These are phyloP conservation scores for Metarhizium anisopliae DNA, from an alignment of 2,329 filamentous ascomycete species.

Conservation along the genomic window DNA sequence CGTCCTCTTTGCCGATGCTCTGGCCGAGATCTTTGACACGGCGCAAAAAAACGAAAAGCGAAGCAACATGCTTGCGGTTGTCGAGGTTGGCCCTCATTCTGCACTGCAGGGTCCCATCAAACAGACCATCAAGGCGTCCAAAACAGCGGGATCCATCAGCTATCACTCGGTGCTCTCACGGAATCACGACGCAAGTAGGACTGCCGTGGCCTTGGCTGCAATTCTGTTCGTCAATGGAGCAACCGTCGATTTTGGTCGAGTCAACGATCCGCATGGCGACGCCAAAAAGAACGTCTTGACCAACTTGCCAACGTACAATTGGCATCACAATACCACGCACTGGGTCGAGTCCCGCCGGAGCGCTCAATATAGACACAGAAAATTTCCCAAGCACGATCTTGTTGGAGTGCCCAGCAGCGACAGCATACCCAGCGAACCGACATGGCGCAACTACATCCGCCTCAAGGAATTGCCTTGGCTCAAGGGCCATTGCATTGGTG, in stretches of 20 bases:
- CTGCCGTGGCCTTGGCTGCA: slow-evolving; percentile 33
- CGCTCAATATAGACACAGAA: no score
- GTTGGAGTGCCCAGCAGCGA: no score
- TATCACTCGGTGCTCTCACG: slow-evolving; percentile 41
- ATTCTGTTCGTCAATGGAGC: slow-evolving; percentile 36
- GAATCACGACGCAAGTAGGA: slow-evolving; percentile 38
- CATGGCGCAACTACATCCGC: slow-evolving; percentile 39
- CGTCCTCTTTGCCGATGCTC: slow-evolving; percentile 25
- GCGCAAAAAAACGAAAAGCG: slow-evolving; percentile 20
- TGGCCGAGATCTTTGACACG: slow-evolving; percentile 30
- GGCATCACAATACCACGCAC: no score
- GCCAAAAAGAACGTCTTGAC: no score
- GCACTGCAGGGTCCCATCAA: slow-evolving; percentile 41
- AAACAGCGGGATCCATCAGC: slow-evolving; percentile 28
- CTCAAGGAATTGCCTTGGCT: slow-evolving; percentile 47
- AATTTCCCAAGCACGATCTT: no score
- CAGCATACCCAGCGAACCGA: slow-evolving; percentile 33
- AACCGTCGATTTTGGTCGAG: slow-evolving; percentile 29
- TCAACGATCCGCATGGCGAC: no score
- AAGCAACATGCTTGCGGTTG: slow-evolving; percentile 9
- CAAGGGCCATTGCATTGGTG: slow-evolving; percentile 49
- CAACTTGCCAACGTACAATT: no score
- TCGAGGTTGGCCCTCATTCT: slow-evolving; percentile 41
- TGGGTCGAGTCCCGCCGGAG: no score
- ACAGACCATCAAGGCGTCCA: slow-evolving; percentile 35